Conservation (phyloP, 441 rosid species). For the Theobroma grandiflorum region DNA sequence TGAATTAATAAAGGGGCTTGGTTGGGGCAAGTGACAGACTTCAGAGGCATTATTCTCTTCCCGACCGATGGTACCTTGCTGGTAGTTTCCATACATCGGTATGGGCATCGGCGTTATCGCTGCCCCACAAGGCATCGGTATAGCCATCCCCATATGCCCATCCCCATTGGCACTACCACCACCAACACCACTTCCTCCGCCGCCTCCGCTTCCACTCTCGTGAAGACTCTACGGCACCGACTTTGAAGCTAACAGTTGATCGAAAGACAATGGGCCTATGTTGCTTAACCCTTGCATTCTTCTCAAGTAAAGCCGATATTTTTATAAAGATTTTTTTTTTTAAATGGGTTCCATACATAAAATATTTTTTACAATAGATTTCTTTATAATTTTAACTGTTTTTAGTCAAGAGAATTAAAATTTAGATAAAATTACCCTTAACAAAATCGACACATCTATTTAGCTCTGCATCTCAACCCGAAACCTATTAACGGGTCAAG, state of each 20-base stretch:
- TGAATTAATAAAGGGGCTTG: background rate
- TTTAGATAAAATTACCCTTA: too few species aligned
- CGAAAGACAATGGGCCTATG: slow-evolving; percentile 73
- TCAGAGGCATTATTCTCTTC: background rate
- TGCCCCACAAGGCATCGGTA: slow-evolving; percentile 52
- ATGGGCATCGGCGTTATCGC: slow-evolving; percentile 75
- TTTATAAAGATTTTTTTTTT: too few species aligned
- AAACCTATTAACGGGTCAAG: too few species aligned
- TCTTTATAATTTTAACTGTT: too few species aligned
- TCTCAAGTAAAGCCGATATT: slow-evolving; percentile 84
- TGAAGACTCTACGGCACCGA: slow-evolving; percentile 71
- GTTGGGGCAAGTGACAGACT: background rate
- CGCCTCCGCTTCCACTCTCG: slow-evolving; percentile 46
- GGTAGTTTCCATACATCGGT: slow-evolving; percentile 52
- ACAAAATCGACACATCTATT: too few species aligned
- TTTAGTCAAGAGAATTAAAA: too few species aligned
- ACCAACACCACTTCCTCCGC: slow-evolving; percentile 12
- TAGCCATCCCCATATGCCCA: slow-evolving; percentile 52
- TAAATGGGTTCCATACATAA: too few species aligned
- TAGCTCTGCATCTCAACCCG: too few species aligned
- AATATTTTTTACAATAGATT: too few species aligned
- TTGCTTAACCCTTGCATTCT: slow-evolving; percentile 83
- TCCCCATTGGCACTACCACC: slow-evolving; percentile 25
- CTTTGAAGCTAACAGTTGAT: slow-evolving; percentile 81
- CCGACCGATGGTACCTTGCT: background rate